These are phyloP conservation scores for Cystobasidium tubakii DNA, from an alignment of 768 basidiomycete genomes.

Conservation along the genomic window DNA sequence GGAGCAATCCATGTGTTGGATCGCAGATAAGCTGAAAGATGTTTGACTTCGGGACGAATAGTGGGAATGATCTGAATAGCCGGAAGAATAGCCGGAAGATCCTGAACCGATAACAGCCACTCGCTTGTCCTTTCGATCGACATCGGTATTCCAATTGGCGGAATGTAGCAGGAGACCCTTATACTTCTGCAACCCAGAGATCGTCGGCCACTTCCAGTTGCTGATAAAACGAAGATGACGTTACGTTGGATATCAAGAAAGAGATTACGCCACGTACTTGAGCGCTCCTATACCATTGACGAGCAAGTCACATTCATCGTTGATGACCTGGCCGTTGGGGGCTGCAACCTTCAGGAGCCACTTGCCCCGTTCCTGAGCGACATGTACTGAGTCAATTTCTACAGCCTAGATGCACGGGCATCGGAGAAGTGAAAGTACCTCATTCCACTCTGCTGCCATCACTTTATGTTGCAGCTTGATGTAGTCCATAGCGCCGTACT, in stretches of 20 bases:
- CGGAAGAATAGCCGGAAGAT: background rate
- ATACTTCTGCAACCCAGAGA: background rate
- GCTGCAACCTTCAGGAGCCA: background rate
- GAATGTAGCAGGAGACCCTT: background rate
- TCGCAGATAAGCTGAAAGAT: background rate
- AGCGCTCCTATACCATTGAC: background rate
- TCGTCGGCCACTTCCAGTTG: background rate
- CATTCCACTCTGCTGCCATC: background rate
- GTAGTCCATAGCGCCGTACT: background rate
- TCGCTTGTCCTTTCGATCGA: background rate
- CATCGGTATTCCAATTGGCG: background rate
- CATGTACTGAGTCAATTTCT: too few relatives aligned
- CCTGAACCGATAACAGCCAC: background rate
- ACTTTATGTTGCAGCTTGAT: background rate
- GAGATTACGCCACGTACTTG: too few relatives aligned
- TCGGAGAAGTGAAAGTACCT: too few relatives aligned
- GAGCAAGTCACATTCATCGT: background rate
- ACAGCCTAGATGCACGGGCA: too few relatives aligned
- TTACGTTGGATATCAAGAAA: too few relatives aligned
- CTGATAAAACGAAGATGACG: too few relatives aligned
- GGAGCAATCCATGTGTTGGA: slow-evolving; percentile 6
- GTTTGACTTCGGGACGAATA: background rate
- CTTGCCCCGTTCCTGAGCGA: too few relatives aligned
- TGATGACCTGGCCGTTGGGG: background rate
- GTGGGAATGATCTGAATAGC: background rate